Evolutionary conservation across 345 rosid species (phyloP), one percentile per base, ranked within the genome.

Genomic region (Camelina neglecta): DNA sequence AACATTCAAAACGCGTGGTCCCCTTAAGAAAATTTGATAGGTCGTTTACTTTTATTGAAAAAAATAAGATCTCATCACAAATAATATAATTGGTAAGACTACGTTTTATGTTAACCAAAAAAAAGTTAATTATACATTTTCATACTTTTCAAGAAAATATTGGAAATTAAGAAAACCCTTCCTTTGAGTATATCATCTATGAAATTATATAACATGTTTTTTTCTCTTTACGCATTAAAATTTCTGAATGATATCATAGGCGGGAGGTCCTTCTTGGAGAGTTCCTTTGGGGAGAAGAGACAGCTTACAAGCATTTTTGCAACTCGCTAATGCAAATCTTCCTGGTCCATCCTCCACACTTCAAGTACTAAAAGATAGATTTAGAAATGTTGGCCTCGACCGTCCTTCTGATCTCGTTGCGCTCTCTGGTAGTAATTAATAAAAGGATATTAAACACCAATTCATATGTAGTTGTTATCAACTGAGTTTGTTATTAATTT

Each of bases 251-350:
- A n/a, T 50, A 42, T 35, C 7, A 6, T 55, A 76, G 80, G 74
- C 80, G 13, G 80, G 80, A 42, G 80, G 80, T 61, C 75, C 80
- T 44, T 76, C 70, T 11, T 76, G 80, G 80, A 69, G 69, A 3
- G 80, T 62, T 53, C 80, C 80, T 38, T 69, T 76, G 51, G 80
- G 80, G 3, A 76, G 80, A 55, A 62, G 80, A 76, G 80, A 76
- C 23, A 76, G 80, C 11, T 53, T 76, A 53, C 48, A 16, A 42
- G 80, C 80, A 69, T 76, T 76, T 62, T 1, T 76, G 2, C 11
- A 15, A 7, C 70, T 76, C 3, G 57, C 80, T 33, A 69, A 53
- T 61, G 11, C 4, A 4, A 69, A 54, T 21, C 74, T 76, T 38
- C 80, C 80, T 20, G 26, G 60, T 76, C 80, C 80, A 55, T 55